Evolutionary conservation across 2,329 filamentous ascomycete species (phyloP), one percentile per base, ranked within the genome.

Genomic region (Diaporthe helianthi): DNA sequence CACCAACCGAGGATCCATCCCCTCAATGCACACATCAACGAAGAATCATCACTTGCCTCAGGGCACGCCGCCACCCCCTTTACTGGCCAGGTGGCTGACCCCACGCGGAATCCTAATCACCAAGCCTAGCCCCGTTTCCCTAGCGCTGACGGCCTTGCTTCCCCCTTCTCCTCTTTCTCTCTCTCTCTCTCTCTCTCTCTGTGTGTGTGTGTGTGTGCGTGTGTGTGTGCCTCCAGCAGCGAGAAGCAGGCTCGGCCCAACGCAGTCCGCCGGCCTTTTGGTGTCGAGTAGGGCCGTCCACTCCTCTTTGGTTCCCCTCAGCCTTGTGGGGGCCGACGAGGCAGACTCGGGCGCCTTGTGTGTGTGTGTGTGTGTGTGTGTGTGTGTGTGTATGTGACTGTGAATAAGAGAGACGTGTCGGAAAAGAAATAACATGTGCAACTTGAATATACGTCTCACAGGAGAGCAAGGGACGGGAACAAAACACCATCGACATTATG

Each of bases 321-420:
- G 64, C 64, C 64, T 67, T 38, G 44, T 67, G 64, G 64, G 49
- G 64, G 64, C 52, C 64, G 8, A 29, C 29, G 19, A 58, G 64
- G 64, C 64, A 49, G 29, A 66, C 19, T 26, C 29, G 19, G 38
- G 1, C 17, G 38, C 15, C 60, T 38, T 15, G 47, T 26, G 22
- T 1, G n/a, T n/a, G n/a, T n/a, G n/a, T n/a, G n/a, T n/a, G n/a
- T n/a, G n/a, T n/a, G n/a, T n/a, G n/a, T n/a, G n/a, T n/a, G n/a
- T n/a, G n/a, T n/a, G n/a, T n/a, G n/a, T n/a, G n/a, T n/a, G n/a
- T n/a, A n/a, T n/a, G n/a, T n/a, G n/a, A n/a, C n/a, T n/a, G n/a
- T n/a, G n/a, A n/a, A n/a, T n/a, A n/a, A n/a, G 29, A 24, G 15
- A 33, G 3, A 19, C 12, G 2, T 1, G n/a, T 1, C 2, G 9